Percentiles rank a stretch among this genome's conserved stretches.
phyloP scores from a whole-genome alignment of 202 grass and related monocot species.

The Schoenoplectus triqueter region DNA sequence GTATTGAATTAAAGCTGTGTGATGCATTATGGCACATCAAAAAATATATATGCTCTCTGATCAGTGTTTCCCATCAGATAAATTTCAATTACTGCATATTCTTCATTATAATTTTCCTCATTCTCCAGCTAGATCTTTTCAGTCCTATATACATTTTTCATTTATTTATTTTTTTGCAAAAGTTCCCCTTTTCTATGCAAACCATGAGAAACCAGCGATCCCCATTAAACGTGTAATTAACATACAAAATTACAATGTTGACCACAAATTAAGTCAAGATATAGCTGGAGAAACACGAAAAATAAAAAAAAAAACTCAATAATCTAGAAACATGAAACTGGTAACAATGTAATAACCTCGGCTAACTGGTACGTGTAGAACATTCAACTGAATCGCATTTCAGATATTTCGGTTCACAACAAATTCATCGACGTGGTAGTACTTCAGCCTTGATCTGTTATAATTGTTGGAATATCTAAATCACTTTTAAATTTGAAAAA shows the following conservation, averaged over 20 bases:
- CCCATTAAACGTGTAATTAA: not conserved
- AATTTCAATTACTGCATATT: not conserved
- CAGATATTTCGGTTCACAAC: not conserved
- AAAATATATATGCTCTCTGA: not conserved
- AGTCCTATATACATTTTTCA: not conserved
- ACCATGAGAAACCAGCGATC: not conserved
- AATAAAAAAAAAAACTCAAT: not conserved
- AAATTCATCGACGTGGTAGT: not conserved
- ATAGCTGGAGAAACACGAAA: not conserved
- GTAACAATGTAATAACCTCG: not conserved
- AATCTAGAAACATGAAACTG: not conserved
- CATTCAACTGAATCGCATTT: not conserved
- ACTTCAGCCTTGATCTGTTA: not conserved
- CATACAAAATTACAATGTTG: not conserved
- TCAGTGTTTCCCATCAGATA: no score
- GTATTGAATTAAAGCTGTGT: no score
- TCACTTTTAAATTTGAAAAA: not conserved
- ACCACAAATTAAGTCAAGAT: not conserved
- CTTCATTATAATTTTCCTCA: not conserved
- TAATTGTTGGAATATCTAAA: slow-evolving; percentile 10
- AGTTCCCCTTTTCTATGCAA: not conserved
- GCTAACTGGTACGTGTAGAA: no score
- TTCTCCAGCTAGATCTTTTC: not conserved
- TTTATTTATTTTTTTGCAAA: not conserved
- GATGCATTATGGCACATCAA: no score